Evolutionary conservation across 2,329 filamentous ascomycete genomes (phyloP), one percentile per base, ranked within the genome.

Genomic region (Lasiodiplodia theobromae): DNA sequence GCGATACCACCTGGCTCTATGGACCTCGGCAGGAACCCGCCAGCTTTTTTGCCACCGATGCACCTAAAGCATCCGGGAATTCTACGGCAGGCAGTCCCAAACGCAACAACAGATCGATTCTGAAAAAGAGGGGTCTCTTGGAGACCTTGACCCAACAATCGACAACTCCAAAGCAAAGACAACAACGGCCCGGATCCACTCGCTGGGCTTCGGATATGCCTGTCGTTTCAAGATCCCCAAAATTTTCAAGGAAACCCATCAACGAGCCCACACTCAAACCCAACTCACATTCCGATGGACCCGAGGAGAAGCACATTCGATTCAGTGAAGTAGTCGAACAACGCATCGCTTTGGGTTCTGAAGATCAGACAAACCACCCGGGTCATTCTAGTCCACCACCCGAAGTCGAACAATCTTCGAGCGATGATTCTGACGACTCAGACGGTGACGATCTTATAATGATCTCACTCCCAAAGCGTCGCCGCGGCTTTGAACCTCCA

Each of bases 261-360:
- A 91, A 88, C 72, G 31, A 34, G 1, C 85, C 90, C 64, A 88
- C 89, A 40, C 92, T 91, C 1, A 85, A 86, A 12, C 85, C 88
- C 7, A 91, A 91, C 0, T 97, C 94, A 93, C 87, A 2, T 87
- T 88, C 6, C 84, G 69, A 81, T 87, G 82, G 57, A 80, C 87
- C 31, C 8, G 90, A 91, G 74, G 87, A 89, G 75, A 94, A 90
- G 70, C 95, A 97, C 77, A 98, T 99, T 72, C 93, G 97, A 75
- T 99, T 99, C 79, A 96, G 97, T 77, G 92, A 97, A 76, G 92
- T 95, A 81, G 96, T 99, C 2, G 91, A 94, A 77, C 95, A 98
- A 78, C 97, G 94, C 78, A 97, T 97, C 72, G 95, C 96, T 7
- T 88, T 99, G 94, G 73, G 91, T 88, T 16, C 85, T 91, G 7